Conservation (phyloP, 352 stramenopile genomes). For the Blastocystis sp. region DNA sequence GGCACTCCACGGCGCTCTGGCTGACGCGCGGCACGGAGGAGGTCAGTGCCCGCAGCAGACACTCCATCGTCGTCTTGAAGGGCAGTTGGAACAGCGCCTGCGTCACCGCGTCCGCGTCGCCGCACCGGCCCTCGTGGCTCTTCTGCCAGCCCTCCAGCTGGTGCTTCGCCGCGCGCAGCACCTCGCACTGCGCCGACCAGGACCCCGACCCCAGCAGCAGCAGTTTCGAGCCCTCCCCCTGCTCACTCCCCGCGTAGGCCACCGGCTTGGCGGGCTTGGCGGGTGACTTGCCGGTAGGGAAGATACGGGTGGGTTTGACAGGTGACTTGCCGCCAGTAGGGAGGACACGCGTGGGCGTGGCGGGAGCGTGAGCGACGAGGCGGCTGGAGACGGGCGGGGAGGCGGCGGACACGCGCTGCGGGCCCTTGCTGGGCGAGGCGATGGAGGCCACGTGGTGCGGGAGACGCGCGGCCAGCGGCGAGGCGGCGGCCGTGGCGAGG, state of each 20-base stretch:
- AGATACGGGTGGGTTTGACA: neutral
- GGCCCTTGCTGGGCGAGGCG: constrained; percentile 16
- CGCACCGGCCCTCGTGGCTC: neutral
- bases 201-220: neutral
- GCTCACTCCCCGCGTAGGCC: neutral
- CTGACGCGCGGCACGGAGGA: constrained; percentile 25
- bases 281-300: neutral
- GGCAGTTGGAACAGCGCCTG: neutral
- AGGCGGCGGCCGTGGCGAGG: too few relatives aligned
- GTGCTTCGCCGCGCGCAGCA: constrained; percentile 24
- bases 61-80: neutral
- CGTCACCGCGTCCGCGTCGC: neutral
- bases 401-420: constrained; percentile 12
- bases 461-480: neutral
- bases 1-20: neutral
- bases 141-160: constrained; percentile 10
- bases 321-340: neutral
- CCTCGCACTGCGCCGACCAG: constrained; percentile 37
- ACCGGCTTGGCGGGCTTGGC: neutral
- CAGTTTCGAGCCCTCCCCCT: neutral
- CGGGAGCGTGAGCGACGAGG: neutral
- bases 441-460: neutral
- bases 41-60: neutral
- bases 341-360: neutral
- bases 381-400: neutral